phyloP scores from a whole-genome alignment of 305 asterid genomes.

The Nicotiana rustica region DNA sequence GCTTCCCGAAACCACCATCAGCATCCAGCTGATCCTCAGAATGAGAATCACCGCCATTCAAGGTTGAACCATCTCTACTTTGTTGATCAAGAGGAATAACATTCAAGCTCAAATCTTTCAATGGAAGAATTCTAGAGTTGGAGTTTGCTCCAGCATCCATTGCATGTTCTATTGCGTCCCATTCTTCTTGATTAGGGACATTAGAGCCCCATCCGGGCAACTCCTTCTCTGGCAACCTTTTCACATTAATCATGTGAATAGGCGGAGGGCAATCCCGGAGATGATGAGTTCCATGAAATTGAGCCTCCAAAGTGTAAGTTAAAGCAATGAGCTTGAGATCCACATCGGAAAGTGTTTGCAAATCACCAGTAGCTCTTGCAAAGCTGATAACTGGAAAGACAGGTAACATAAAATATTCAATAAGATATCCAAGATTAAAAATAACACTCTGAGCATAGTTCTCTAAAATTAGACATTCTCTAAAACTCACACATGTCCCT shows the following conservation, averaged over 20 bases:
- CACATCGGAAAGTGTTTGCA: conserved; percentile 97
- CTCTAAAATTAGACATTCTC: not conserved
- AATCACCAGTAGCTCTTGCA: conserved; percentile 96
- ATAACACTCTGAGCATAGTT: not conserved
- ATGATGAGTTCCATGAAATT: conserved; percentile 85
- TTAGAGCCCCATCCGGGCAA: conserved; percentile 99
- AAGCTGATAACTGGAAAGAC: conserved; percentile 73
- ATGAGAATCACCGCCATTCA: conserved; percentile 55
- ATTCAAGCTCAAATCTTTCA: conserved; percentile 66
- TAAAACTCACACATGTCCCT: not conserved
- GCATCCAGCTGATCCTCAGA: conserved; percentile 52
- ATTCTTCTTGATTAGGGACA: conserved; percentile 89
- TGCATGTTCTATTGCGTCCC: conserved; percentile 92
- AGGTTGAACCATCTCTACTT: conserved; percentile 51
- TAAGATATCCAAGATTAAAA: not conserved
- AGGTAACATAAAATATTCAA: conserved; percentile 1
- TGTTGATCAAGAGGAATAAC: conserved; percentile 53
- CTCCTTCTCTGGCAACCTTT: conserved; percentile 94
- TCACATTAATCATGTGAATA: conserved; percentile 76
- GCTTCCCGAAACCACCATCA: conserved; percentile 52
- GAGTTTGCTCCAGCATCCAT: conserved; percentile 55
- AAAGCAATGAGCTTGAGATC: conserved; percentile 96
- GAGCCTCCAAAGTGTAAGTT: conserved; percentile 82
- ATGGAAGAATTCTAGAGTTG: conserved; percentile 78
- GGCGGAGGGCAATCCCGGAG: conserved; percentile 88